Percentiles rank a stretch among this genome's conserved stretches.
phyloP scores from a whole-genome alignment of 2,329 filamentous ascomycete species.

The Colletotrichum liaoningense region DNA sequence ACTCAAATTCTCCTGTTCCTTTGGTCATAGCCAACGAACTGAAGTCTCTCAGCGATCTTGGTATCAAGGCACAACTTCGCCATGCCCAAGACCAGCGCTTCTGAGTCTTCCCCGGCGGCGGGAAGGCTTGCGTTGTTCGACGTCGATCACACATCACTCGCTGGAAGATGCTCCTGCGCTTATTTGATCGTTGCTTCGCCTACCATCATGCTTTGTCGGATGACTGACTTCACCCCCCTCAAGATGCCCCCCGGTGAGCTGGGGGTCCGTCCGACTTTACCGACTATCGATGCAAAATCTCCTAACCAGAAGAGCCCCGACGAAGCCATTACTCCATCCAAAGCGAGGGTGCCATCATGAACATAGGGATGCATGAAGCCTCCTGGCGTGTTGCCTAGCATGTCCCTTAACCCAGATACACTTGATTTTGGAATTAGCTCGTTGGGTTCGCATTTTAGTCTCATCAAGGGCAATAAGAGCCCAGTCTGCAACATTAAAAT shows the following conservation, averaged over 20 bases:
- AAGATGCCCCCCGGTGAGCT: not conserved
- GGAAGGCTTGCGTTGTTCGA: not conserved
- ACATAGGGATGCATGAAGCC: too few species aligned
- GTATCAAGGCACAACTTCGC: too few species aligned
- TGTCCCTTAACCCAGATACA: not conserved
- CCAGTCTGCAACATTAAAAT: not conserved
- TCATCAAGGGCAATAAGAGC: not conserved
- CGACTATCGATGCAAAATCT: not conserved
- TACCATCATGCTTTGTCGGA: not conserved
- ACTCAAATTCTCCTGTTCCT: too few species aligned
- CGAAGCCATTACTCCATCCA: not conserved
- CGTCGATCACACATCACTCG: not conserved
- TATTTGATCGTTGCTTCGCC: not conserved
- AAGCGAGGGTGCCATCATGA: not conserved
- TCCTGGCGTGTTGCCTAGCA: too few species aligned
- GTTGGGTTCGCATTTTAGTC: not conserved
- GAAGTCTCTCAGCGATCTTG: too few species aligned
- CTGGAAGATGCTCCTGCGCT: not conserved
- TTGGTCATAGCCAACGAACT: too few species aligned
- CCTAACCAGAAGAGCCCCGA: too few species aligned
- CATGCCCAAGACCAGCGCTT: not conserved
- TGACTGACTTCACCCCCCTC: not conserved
- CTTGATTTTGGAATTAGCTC: fast-evolving
- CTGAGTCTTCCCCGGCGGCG: too few species aligned
- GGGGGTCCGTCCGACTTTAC: not conserved